Evolutionary conservation across 768 basidiomycete genomes (phyloP), one percentile per base, ranked within the genome.

Genomic region (Suillus spraguei): DNA sequence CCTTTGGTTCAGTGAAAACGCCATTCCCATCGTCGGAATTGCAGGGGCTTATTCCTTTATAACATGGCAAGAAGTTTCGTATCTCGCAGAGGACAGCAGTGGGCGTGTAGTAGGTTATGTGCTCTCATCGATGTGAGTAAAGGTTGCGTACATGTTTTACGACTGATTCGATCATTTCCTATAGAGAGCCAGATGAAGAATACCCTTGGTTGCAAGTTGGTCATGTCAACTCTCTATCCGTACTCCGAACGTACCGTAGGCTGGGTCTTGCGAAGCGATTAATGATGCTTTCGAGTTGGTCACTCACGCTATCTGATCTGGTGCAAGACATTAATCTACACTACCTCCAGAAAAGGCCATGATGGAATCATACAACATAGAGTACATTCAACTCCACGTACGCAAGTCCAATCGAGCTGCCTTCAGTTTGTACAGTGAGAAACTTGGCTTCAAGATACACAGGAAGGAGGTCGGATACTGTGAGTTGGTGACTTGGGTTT

Each of bases 21-120:
- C n/a, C 35, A 41, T 54, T 33, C 60, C n/a, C 52, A 53, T 63
- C 32, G 35, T 60, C 66, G 60, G 49, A 63, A 20, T 16, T 13
- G 44, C 50, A 86, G 84, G 85, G 72, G 72, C 79, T 1, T 80
- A 80, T 68, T 80, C 81, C 60, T 73, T 79, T 46, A 63, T 84
- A 39, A 81, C 75, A 4, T 86, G 85, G 85, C 85, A 84, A 10
- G 78, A 83, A 44, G 69, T 85, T 28, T 84, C 82, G 7, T 86
- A 81, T 68, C 82, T 86, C 7, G 85, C 84, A 0, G 83, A 83
- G 55, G 80, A 84, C 55, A 76, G 79, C 39, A 72, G 70, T 28
- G 83, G 84, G 1, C 77, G 80, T 28, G 77, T 86, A 24, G 84
- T 86, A 1, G 85, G 85, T 11, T 86, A 85, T 67, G 84, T 85